Evolutionary conservation across 176 grass and related monocot species (phyloP), one percentile per base, ranked within the genome.

Genomic region (Ampelocalamus luodianensis): DNA sequence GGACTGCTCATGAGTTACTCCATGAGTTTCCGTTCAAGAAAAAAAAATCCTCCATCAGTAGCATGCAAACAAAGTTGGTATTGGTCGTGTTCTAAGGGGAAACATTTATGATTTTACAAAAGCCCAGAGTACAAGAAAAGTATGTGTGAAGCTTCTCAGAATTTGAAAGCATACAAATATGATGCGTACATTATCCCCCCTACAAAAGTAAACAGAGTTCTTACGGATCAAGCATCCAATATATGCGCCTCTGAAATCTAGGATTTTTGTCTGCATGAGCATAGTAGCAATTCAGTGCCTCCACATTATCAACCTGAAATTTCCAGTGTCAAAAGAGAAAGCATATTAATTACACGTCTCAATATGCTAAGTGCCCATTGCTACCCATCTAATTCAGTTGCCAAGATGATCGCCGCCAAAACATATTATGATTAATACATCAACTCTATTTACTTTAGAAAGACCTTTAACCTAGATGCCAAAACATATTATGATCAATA

Each of bases 211-310:
- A 79, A 80, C 6, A 45, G 22, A 80, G 40, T 16, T 71, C 90
- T 99, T 88, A 99, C 97, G 86, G 93, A 79, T 96, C 92, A 76
- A 99, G 93, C 92, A 96, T 96, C 97, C 97, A 99, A 78, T 91
- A 99, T 88, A 81, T 85, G 11, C 97, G 76, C 92, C 93, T 95
- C 22, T 81, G 92, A 86, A 99, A 87, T 76, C 51, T 50, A 79
- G 84, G 77, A 82, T 94, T 90, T 82, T 90, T 42, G 22, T 88
- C 84, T 77, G 48, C 92, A 51, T 70, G 92, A 60, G 93, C 89
- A 86, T 99, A 99, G 82, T 96, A 96, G 79, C 93, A 99, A 48
- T 39, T 85, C 51, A 99, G 60, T 42, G 76, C 93, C 36, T 94
- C 75, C 68, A 76, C 59, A 62, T 91, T 96, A 69, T 76, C 90